A percentile compares a stretch with the other conserved stretches of the same genome.
Evolutionary conservation across 257 asterid genomes (phyloP).

Genomic region (Fraxinus quadrangulata): DNA sequence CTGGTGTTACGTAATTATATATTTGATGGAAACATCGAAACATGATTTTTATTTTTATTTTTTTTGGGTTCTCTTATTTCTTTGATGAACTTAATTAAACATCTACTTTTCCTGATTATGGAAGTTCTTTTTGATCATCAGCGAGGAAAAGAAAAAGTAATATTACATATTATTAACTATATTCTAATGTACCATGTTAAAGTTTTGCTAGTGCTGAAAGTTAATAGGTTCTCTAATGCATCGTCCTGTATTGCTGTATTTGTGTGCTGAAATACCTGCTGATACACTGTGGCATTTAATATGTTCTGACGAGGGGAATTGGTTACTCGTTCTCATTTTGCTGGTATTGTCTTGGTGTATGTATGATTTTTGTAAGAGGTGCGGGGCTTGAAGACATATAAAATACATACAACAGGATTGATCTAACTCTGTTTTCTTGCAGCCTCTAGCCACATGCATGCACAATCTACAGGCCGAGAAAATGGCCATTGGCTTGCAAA

Average conservation of each 20-base stretch:
- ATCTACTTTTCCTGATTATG: background rate
- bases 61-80: background rate
- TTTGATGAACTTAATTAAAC: background rate
- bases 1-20: background rate
- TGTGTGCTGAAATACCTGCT: too few species aligned
- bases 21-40: background rate
- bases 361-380: background rate
- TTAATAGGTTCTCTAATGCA: background rate
- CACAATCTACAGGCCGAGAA: constrained; percentile 82
- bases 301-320: too few species aligned
- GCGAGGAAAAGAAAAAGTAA: background rate
- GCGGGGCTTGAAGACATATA: background rate
- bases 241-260: too few species aligned
- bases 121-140: background rate
- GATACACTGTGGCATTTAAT: too few species aligned
- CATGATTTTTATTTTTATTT: background rate
- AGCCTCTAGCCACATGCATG: constrained; percentile 94
- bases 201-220: too few species aligned
- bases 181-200: too few species aligned
- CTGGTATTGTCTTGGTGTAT: background rate
- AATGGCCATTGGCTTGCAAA: constrained; percentile 83
- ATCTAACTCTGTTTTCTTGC: constrained; percentile 30
- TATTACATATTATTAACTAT: too few species aligned
- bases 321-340: background rate
- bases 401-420: background rate